Conservation (phyloP, 148 eudicot species). For the Euryodendron excelsum region DNA sequence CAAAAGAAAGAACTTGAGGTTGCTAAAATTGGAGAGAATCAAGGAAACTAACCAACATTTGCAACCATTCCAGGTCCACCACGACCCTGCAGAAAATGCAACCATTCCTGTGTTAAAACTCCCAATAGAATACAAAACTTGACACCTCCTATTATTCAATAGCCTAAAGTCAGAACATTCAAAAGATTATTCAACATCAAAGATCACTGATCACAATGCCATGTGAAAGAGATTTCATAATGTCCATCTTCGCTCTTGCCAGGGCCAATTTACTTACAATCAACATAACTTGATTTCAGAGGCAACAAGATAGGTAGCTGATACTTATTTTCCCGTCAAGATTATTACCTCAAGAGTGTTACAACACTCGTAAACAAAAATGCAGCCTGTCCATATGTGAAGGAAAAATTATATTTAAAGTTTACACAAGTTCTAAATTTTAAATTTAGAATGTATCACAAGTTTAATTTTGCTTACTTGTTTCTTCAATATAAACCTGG, state of each 20-base stretch:
- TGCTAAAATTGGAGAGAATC: conserved; percentile 2
- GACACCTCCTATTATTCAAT: background rate
- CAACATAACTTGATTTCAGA: background rate
- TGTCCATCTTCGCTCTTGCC: background rate
- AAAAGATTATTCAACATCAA: background rate
- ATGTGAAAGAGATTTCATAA: background rate
- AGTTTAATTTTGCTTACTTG: background rate
- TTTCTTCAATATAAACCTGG: too few relatives aligned
- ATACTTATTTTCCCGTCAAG: background rate
- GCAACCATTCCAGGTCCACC: conserved; percentile 87
- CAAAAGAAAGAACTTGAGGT: background rate
- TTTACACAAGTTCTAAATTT: too few relatives aligned
- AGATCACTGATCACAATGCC: background rate
- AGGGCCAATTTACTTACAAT: background rate
- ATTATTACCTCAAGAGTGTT: background rate
- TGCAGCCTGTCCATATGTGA: background rate
- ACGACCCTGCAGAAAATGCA: conserved; percentile 66
- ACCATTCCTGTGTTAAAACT: conserved; percentile 3
- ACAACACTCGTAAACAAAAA: background rate
- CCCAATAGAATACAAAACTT: conserved; percentile 1
- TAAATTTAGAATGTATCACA: background rate
- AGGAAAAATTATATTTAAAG: background rate
- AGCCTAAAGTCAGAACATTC: background rate
- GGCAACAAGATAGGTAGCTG: background rate
- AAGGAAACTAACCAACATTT: conserved; percentile 58